Base-by-base conservation (phyloP, 441 rosid species). In the Arabidopsis lyrata region DNA sequence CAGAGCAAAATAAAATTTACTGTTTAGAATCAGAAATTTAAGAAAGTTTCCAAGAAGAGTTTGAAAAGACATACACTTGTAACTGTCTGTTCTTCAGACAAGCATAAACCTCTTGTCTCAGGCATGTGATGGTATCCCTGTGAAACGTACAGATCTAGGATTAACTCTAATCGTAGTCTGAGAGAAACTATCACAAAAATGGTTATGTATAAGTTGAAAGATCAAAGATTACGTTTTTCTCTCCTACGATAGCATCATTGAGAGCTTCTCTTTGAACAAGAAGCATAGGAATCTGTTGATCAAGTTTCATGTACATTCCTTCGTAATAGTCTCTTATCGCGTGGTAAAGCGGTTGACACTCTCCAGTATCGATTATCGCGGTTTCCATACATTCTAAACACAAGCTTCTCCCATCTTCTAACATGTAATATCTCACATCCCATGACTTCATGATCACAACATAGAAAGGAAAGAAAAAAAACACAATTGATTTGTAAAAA, bases 41-140 rank as follows among this genome's bases (percentile, higher is more conserved):
- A 16, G 15, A 0, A 68, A 62, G 45, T 65, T 57, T 34, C 5
- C 0, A 6, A 13, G 57, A 44, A 60, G 20, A 41, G 24, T 29
- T 67, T 55, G 3, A 39, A 56, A 53, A 47, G 14, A 74, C 94
- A 64, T 90, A 95, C 99, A 80, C 96, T 90, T 47, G 95, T 76
- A 52, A 92, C 94, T 7, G 96, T 95, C 69, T 90, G 99, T 77
- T 92, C 97, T 81, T 95, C 99, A 29, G 94, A 95, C 67, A 95
- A 91, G 64, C 97, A 92, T 62, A 95, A 81, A 31, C 99, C 99
- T 61, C 97, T 87, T 52, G 97, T 95, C 86, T 92, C 97, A 16
- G 97, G 99, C 95, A 92, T 83, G 80, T 87, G 96, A 83, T 90
- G 96, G 81, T 87, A 81, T 11, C 94, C 97, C 99, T 95, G 80